Evolutionary conservation across 164 flowering plant genomes (phyloP).

Genomic region (Hamamelis virginiana): DNA sequence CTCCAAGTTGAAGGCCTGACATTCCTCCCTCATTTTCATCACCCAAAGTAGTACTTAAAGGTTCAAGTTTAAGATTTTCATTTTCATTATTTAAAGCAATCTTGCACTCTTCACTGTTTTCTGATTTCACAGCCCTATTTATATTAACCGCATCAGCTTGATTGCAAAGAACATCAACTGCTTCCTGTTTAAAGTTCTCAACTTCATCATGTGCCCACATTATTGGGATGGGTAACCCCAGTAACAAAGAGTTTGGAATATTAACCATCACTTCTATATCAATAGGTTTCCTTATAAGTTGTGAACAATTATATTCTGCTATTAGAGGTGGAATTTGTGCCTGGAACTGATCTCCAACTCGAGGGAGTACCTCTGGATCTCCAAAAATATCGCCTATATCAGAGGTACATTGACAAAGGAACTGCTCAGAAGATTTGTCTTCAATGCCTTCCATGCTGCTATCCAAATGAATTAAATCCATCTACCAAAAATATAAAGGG

Average conservation of each 20-base stretch:
- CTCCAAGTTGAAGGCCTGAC: slow-evolving; percentile 7
- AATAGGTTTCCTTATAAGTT: neutral
- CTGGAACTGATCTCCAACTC: slow-evolving; percentile 23
- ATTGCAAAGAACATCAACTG: neutral
- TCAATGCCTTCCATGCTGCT: neutral
- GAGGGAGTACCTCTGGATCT: slow-evolving; percentile 13
- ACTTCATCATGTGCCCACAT: slow-evolving; percentile 16
- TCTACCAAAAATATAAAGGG: neutral
- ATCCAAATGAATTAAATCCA: slow-evolving; percentile 1
- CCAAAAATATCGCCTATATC: slow-evolving; percentile 4
- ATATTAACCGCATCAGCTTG: neutral
- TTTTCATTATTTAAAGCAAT: slow-evolving; percentile 7
- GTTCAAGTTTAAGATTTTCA: neutral
- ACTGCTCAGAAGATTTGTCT: neutral
- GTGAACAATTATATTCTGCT: neutral
- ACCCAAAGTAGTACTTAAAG: neutral
- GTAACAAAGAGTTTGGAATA: neutral
- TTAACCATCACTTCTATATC: neutral
- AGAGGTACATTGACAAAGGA: neutral
- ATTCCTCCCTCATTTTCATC: slow-evolving; percentile 3
- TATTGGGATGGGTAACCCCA: slow-evolving; percentile 11
- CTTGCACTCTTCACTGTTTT: slow-evolving; percentile 9
- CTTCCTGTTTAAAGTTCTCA: slow-evolving; percentile 6
- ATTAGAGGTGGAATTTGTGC: slow-evolving; percentile 19
- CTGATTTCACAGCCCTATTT: slow-evolving; percentile 3